Evolutionary conservation across 208 protist genomes (phyloP), one percentile per base, ranked within the genome.

Genomic region (Trypanosoma vivax): DNA sequence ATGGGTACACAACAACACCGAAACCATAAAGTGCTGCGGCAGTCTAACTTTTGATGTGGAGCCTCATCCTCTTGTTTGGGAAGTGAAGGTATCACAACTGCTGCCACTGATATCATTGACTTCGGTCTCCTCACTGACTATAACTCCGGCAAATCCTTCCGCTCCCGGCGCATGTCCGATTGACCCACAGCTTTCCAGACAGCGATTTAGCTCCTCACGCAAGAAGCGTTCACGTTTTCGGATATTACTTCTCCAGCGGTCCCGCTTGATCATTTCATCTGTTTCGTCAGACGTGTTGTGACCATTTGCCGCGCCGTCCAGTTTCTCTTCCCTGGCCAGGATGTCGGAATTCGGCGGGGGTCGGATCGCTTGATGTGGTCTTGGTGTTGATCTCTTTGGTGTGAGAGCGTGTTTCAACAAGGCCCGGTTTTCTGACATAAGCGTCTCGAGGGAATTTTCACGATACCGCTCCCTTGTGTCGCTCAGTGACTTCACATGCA

Each of bases 91-190:
- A 33, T 31, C 37, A 53, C 46, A 53, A 23, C 46, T 62, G 56
- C 49, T 42, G 34, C 55, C 39, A 30, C 56, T 62, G 3, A 46
- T 53, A 29, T 52, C 37, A 40, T 62, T 62, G 27, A 46, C 56
- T n/a, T 54, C 47, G 2, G 46, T 60, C 21, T 60, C 54, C 34
- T 51, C 41, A 43, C 33, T 27, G 37, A 16, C 5, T 28, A 29
- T 18, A 3, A 3, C 24, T 37, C 14, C 47, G 21, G 46, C 45
- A 33, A 35, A 35, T 60, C 34, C 27, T 35, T 19, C 9, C 21
- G 21, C 24, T 31, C 34, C 6, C 4, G 30, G 45, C 10, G 33
- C 11, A 19, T 29, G 10, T 27, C 33, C n/a, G n/a, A n/a, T n/a
- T n/a, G 6, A 43, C 6, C n/a, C 23, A 18, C 39, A 18, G 23